Conservation (phyloP, 495 filamentous ascomycete species). For the Amorphotheca resinae region DNA sequence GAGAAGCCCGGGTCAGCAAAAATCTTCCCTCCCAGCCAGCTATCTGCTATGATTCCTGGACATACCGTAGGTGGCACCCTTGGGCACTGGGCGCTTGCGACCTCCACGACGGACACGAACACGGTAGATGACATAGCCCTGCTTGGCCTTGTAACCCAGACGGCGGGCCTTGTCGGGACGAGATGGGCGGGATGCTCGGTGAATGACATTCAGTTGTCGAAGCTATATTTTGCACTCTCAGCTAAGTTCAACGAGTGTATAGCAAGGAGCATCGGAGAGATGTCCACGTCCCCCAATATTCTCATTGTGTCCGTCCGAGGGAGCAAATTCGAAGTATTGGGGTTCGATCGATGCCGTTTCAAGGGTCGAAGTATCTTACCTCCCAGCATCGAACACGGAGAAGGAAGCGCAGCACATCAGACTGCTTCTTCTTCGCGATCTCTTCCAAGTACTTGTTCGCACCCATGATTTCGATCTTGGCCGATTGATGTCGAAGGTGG, state of each 20-base stretch:
- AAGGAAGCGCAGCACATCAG: slow-evolving; percentile 97
- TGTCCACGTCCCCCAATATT: slow-evolving; percentile 24
- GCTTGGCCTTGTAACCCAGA: slow-evolving; percentile 99
- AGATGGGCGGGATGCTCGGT: slow-evolving; percentile 94
- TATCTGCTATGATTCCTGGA: slow-evolving; percentile 2
- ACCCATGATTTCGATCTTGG: no score
- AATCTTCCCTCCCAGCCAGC: not conserved
- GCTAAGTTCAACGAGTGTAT: slow-evolving; percentile 99
- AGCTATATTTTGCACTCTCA: slow-evolving; percentile 99
- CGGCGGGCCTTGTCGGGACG: slow-evolving; percentile 99
- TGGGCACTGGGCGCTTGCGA: slow-evolving; percentile 86
- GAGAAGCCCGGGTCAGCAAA: slow-evolving; percentile 5
- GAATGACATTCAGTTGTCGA: slow-evolving; percentile 96
- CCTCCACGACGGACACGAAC: slow-evolving; percentile 94
- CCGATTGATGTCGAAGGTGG: no score
- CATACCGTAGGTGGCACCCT: slow-evolving; percentile 98
- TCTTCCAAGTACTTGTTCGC: slow-evolving; percentile 56
- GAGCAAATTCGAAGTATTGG: slow-evolving; percentile 21
- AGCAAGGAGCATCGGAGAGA: slow-evolving; percentile 42
- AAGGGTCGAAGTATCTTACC: slow-evolving; percentile 53
- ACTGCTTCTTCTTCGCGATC: slow-evolving; percentile 99
- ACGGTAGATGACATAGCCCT: slow-evolving; percentile 99
- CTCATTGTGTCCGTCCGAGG: slow-evolving; percentile 5
- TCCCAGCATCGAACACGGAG: slow-evolving; percentile 99
- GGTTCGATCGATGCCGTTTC: slow-evolving; percentile 11